These are phyloP conservation scores for Xylaria sp. DNA, from an alignment of 495 filamentous ascomycete genomes.

Conservation along the genomic window DNA sequence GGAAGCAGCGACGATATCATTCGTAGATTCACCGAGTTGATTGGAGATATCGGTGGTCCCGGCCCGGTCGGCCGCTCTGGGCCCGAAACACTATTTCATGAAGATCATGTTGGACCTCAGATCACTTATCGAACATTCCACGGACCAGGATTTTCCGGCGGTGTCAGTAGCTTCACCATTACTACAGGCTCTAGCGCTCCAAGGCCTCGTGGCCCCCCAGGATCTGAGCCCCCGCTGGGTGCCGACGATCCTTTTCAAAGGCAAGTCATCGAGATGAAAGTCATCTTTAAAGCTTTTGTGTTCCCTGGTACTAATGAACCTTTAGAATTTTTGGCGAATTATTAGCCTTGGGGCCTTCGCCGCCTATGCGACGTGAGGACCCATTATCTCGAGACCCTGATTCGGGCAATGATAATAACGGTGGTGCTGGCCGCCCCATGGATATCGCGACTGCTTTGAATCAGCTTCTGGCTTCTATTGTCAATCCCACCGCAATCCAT, in stretches of 20 bases:
- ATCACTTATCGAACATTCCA: conserved; percentile 39
- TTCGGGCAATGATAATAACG: conserved; percentile 30
- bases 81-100: conserved; percentile 37
- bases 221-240: neutral
- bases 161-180: conserved; percentile 45
- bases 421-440: conserved; percentile 24
- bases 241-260: conserved; percentile 40
- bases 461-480: conserved; percentile 56
- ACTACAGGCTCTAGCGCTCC: conserved; percentile 30
- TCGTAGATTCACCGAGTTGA: conserved; percentile 51
- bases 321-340: conserved; percentile 32
- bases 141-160: conserved; percentile 35
- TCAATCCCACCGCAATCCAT: conserved; percentile 64
- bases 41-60: conserved; percentile 34
- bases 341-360: conserved; percentile 28
- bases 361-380: conserved; percentile 27
- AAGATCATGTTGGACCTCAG: conserved; percentile 27
- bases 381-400: conserved; percentile 17
- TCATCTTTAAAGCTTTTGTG: neutral
- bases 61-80: conserved; percentile 36
- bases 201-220: conserved; percentile 21
- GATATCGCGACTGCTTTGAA: conserved; percentile 44
- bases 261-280: conserved; percentile 26
- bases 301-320: neutral
- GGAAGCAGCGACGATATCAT: conserved; percentile 46